A percentile compares a stretch with the other conserved stretches of the same genome.
phyloP scores from a whole-genome alignment of 176 grass and related monocot genomes.

The Musa beccarii region DNA sequence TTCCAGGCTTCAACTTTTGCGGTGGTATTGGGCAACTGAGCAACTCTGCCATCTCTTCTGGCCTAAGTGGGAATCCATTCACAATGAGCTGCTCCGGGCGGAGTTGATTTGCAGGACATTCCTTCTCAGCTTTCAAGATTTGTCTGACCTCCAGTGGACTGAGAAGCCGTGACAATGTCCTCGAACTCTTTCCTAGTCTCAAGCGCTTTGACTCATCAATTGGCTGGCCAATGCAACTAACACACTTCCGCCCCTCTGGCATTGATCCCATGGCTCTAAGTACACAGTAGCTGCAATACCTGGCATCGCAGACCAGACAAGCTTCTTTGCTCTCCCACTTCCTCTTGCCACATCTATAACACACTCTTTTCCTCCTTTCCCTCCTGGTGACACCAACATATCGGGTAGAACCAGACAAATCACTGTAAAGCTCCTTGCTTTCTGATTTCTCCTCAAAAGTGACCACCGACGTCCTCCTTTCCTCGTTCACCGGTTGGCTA shows the following conservation, averaged over 20 bases:
- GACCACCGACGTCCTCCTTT: conserved; percentile 44
- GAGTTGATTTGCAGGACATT: conserved; percentile 90
- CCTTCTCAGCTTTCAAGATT: conserved; percentile 83
- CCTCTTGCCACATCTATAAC: conserved; percentile 63
- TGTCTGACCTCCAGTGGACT: conserved; percentile 84
- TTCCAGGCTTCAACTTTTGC: conserved; percentile 80
- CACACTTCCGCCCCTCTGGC: conserved; percentile 87
- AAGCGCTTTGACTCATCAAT: conserved; percentile 69
- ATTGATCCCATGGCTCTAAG: conserved; percentile 93
- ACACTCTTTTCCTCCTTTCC: conserved; percentile 42
- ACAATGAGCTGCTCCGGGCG: conserved; percentile 66
- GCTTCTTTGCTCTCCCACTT: conserved; percentile 92
- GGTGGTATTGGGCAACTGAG: conserved; percentile 71
- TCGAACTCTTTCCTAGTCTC: conserved; percentile 75
- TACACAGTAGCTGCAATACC: conserved; percentile 68
- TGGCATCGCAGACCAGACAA: conserved; percentile 63
- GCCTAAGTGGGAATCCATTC: conserved; percentile 48
- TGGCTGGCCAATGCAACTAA: conserved; percentile 64
- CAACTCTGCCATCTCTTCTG: conserved; percentile 67
- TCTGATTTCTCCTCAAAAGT: conserved; percentile 57
- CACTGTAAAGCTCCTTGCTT: conserved; percentile 38
- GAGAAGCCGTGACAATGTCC: conserved; percentile 48
- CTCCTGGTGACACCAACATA: conserved; percentile 41
- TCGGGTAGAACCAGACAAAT: conserved; percentile 28
- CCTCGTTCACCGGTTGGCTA: conserved; percentile 20